phyloP scores from a whole-genome alignment of 164 flowering plant species.

The Cinnamomum micranthum region DNA sequence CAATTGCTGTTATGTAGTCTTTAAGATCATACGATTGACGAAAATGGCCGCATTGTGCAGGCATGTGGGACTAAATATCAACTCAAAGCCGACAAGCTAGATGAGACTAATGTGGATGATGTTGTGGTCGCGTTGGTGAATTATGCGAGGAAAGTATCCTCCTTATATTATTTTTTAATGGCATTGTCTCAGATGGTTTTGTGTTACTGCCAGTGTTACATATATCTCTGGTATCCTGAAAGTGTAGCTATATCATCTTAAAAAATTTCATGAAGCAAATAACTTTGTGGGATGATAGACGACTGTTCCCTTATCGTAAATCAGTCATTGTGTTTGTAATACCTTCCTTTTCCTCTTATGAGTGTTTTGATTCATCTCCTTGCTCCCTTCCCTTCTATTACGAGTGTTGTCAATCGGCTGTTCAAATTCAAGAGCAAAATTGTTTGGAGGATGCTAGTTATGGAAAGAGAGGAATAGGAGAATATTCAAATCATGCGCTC shows the following conservation, averaged over 20 bases:
- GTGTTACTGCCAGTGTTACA: not conserved
- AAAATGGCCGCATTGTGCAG: conserved; percentile 31
- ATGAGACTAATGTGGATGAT: conserved; percentile 88
- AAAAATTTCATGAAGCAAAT: not conserved
- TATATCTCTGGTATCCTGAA: not conserved
- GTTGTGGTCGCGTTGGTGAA: conserved; percentile 88
- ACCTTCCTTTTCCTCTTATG: no score
- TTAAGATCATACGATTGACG: conserved; percentile 4
- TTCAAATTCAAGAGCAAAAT: no score
- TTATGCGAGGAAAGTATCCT: conserved; percentile 72
- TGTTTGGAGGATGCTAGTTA: no score
- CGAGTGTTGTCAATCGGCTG: no score
- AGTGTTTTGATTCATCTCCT: no score
- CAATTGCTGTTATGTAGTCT: not conserved
- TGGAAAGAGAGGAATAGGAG: no score
- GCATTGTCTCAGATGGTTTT: not conserved
- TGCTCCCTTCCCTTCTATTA: no score
- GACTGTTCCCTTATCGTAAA: no score
- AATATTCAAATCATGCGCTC: no score
- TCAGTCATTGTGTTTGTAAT: no score
- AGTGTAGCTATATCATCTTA: not conserved
- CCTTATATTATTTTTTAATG: not conserved
- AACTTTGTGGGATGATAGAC: not conserved
- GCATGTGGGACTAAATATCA: conserved; percentile 84
- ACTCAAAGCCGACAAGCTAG: conserved; percentile 56